These are phyloP conservation scores for Logfia minima DNA, from an alignment of 129 eudicot species.

Conservation along the genomic window DNA sequence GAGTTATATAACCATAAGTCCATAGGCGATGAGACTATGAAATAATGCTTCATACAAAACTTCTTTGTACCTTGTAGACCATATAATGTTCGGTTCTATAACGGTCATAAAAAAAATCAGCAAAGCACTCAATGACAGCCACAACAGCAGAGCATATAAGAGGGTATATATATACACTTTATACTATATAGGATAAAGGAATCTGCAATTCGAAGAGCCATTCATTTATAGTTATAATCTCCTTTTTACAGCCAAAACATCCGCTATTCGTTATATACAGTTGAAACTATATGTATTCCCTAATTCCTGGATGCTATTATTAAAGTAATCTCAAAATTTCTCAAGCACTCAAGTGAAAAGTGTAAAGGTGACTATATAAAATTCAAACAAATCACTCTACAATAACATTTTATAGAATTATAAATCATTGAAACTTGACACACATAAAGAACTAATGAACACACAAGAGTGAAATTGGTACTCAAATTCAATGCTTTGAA, in stretches of 20 bases:
- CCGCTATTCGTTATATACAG: too few species aligned
- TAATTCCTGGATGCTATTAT: not conserved
- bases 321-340: not conserved
- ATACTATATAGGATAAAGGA: slow-evolving; percentile 92
- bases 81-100: slow-evolving; percentile 50
- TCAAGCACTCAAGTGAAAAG: too few species aligned
- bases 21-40: not conserved
- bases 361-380: too few species aligned
- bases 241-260: too few species aligned
- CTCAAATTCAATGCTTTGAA: not conserved
- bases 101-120: slow-evolving; percentile 77
- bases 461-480: not conserved
- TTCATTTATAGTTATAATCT: not conserved
- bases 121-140: slow-evolving; percentile 80
- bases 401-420: not conserved
- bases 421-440: not conserved
- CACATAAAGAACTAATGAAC: too few species aligned
- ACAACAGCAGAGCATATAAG: slow-evolving; percentile 52
- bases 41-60: slow-evolving; percentile 1
- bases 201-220: slow-evolving; percentile 52
- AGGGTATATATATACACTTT: slow-evolving; percentile 64
- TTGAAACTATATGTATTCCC: not conserved
- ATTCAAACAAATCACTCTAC: not conserved
- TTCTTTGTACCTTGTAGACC: slow-evolving; percentile 46
- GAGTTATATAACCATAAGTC: too few species aligned